Evolutionary conservation across 768 basidiomycete genomes (phyloP), one percentile per base, ranked within the genome.

Genomic region (Phallus indusiatus): DNA sequence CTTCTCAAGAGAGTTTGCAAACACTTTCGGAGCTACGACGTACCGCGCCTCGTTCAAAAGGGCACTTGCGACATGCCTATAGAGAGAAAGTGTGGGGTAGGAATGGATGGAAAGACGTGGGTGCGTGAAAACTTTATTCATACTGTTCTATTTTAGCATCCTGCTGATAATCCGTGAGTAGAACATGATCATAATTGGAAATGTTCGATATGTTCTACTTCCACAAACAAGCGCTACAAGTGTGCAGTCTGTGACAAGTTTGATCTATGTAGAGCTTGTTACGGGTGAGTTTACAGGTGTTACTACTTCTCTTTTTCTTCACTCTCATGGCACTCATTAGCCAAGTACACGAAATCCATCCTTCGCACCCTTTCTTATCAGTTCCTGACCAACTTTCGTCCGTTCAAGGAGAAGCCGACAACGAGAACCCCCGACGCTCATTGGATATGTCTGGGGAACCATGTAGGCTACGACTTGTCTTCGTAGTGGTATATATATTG

Each of bases 311-410:
- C 59, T 20, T 34, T 36, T 8, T 1, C 12, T 52, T 8, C 52
- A 37, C 62, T 54, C 33, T 17, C 59, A 64, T 53, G 35, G 57
- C 62, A 10, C 59, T 47, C 34, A 55, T 51, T 62, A 93, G 92
- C 67, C 84, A 90, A 72, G 92, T 94, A 11, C 90, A 94, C 63
- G 90, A 94, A 65, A 81, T 95, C 16, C 94, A 97, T 66, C 94
- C 94, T 1, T 80, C 82, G 0, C 92, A 97, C 66, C 83, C 88
- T 1, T 96, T 95, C 76, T 73, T 94, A 18, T 78, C 81, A 9
- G 81, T 94, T 5, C 85, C 85, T n/a, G 88, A 90, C 63, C 80
- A 76, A 64, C 76, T 74, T 2, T 58, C 67, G 22, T 75, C 76
- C 24, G 69, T 71, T 21, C 67, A 63, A 35, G 77, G 72, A 61